Conservation (phyloP, 2,329 filamentous ascomycete genomes). For the Xylogone sp. region DNA sequence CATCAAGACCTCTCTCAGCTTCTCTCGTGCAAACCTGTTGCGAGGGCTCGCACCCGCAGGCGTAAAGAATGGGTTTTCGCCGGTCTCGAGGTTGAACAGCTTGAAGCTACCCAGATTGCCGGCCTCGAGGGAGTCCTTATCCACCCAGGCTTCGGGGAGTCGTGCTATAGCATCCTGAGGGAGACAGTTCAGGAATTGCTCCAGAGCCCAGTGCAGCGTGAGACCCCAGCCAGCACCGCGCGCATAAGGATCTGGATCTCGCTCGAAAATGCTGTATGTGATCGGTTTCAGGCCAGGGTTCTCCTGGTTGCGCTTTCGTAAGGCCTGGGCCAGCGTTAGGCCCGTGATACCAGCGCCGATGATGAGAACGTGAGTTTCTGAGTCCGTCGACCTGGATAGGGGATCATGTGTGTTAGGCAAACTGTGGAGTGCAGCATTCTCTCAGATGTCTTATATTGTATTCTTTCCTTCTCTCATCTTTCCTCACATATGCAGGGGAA, state of each 20-base stretch:
- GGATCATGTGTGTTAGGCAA: neutral
- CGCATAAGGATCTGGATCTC: constrained; percentile 42
- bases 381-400: neutral
- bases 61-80: constrained; percentile 32
- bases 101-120: constrained; percentile 45
- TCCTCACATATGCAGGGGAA: neutral
- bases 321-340: constrained; percentile 28
- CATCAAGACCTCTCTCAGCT: constrained; percentile 31
- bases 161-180: constrained; percentile 39
- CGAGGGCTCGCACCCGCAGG: constrained; percentile 28
- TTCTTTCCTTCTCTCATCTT: neutral
- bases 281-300: constrained; percentile 17
- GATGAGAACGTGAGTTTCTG: constrained; percentile 22
- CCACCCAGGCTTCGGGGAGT: constrained; percentile 48
- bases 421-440: neutral
- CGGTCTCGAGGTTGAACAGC: constrained; percentile 52
- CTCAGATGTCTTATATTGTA: neutral
- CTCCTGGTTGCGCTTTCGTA: constrained; percentile 13
- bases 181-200: constrained; percentile 43
- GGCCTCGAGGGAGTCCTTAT: constrained; percentile 40
- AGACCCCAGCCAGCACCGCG: constrained; percentile 58
- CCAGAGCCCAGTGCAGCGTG: constrained; percentile 56
- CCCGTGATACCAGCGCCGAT: constrained; percentile 31
- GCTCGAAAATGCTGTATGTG: constrained; percentile 55
- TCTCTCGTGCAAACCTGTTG: constrained; percentile 26